These are phyloP conservation scores for Cladochytrium tenue DNA, from an alignment of 371 early-diverging fungal species.

Conservation along the genomic window DNA sequence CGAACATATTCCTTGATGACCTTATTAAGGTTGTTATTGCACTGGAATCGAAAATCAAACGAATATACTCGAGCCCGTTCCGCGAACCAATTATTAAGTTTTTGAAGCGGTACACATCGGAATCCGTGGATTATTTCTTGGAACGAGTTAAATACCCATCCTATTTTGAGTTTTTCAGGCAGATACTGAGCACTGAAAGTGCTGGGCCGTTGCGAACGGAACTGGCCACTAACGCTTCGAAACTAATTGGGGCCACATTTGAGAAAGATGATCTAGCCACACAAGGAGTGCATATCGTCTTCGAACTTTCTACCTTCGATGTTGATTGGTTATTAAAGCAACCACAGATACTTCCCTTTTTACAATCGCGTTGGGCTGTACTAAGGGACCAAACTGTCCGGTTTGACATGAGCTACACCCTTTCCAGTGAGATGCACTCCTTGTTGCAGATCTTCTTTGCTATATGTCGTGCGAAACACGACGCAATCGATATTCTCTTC, in stretches of 20 bases:
- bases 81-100: slow-evolving; percentile 85
- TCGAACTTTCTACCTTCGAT: slow-evolving; percentile 57
- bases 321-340: slow-evolving; percentile 62
- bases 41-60: slow-evolving; percentile 78
- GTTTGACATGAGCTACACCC: no score
- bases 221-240: slow-evolving; percentile 59
- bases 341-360: slow-evolving; percentile 12
- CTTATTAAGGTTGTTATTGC: slow-evolving; percentile 80
- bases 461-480: slow-evolving; percentile 52
- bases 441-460: slow-evolving; percentile 72
- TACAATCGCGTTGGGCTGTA: slow-evolving; percentile 29
- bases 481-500: slow-evolving; percentile 72
- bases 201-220: slow-evolving; percentile 73
- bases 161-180: slow-evolving; percentile 70
- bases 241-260: slow-evolving; percentile 60
- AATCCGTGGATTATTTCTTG: slow-evolving; percentile 84
- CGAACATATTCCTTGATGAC: slow-evolving; percentile 88
- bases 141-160: slow-evolving; percentile 61
- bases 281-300: slow-evolving; percentile 68
- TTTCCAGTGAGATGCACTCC: slow-evolving; percentile 49
- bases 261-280: slow-evolving; percentile 47
- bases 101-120: slow-evolving; percentile 81
- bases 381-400: no score
- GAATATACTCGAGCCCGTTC: slow-evolving; percentile 90
- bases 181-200: slow-evolving; percentile 60